Evolutionary conservation across 345 rosid species (phyloP).

Genomic region (Rhodamnia rubescens): DNA sequence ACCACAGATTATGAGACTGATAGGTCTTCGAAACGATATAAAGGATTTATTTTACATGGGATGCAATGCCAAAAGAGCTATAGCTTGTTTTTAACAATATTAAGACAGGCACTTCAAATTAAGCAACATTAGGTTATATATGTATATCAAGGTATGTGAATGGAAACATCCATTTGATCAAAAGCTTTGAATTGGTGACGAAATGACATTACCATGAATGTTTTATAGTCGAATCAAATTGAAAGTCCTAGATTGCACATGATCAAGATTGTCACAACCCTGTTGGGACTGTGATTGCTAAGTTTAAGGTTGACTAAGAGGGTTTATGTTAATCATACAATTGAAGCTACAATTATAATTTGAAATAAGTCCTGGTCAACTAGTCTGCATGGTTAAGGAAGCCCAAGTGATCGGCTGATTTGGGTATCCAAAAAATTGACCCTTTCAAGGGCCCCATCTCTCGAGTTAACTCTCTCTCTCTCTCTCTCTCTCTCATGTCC

Average conservation of each 20-base stretch:
- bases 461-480: neutral
- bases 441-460: constrained; percentile 7
- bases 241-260: neutral
- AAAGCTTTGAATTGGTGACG: neutral
- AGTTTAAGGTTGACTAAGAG: neutral
- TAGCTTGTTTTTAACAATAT: neutral
- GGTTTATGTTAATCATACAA: neutral
- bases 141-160: neutral
- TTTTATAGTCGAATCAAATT: neutral
- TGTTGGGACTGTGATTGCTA: neutral
- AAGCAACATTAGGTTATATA: neutral
- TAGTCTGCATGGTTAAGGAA: neutral
- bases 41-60: neutral
- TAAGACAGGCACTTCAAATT: neutral
- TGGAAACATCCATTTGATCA: neutral
- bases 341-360: neutral
- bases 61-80: neutral
- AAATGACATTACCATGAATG: neutral
- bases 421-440: constrained; percentile 6
- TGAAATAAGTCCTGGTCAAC: neutral
- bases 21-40: neutral
- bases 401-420: constrained; percentile 13
- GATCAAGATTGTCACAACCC: neutral
- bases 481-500: neutral
- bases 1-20: neutral